Conservation (phyloP, 768 basidiomycete species). For the Panellus pusillus region DNA sequence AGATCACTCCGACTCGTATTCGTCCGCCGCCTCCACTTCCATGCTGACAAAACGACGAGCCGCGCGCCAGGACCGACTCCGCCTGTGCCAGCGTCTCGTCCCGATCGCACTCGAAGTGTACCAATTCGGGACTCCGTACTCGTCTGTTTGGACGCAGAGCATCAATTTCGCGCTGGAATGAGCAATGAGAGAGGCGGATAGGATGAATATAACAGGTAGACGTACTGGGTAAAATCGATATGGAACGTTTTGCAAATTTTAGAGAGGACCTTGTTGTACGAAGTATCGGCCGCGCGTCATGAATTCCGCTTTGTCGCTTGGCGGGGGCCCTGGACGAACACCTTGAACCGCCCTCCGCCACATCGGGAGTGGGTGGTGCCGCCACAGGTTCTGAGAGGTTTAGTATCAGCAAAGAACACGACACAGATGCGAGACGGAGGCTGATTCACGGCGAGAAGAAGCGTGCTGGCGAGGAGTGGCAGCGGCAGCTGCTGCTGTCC, state of each 20-base stretch:
- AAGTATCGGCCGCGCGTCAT: slow-evolving; percentile 30
- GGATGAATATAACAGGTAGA: neutral
- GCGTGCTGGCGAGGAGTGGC: too few relatives aligned
- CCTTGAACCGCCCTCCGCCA: neutral
- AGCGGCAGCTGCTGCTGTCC: too few relatives aligned
- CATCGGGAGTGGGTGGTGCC: too few relatives aligned
- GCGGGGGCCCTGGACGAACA: slow-evolving; percentile 6
- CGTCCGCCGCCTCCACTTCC: too few relatives aligned
- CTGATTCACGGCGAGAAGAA: too few relatives aligned
- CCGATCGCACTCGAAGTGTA: slow-evolving; percentile 2
- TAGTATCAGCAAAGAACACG: too few relatives aligned
- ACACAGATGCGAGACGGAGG: too few relatives aligned
- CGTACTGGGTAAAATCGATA: slow-evolving; percentile 20
- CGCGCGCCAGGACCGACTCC: neutral
- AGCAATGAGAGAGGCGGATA: too few relatives aligned
- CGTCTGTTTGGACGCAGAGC: slow-evolving; percentile 2
- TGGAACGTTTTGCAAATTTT: slow-evolving; percentile 31
- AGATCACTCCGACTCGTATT: too few relatives aligned
- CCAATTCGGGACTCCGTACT: neutral
- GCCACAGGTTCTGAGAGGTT: too few relatives aligned
- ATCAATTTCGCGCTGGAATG: too few relatives aligned
- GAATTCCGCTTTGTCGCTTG: slow-evolving; percentile 19
- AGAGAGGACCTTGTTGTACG: slow-evolving; percentile 29
- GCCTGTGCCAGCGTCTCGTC: slow-evolving; percentile 11
- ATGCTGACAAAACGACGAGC: slow-evolving; percentile 7